Evolutionary conservation across 2,329 filamentous ascomycete genomes (phyloP), one percentile per base, ranked within the genome.

Genomic region (Trichoderma lentiforme): DNA sequence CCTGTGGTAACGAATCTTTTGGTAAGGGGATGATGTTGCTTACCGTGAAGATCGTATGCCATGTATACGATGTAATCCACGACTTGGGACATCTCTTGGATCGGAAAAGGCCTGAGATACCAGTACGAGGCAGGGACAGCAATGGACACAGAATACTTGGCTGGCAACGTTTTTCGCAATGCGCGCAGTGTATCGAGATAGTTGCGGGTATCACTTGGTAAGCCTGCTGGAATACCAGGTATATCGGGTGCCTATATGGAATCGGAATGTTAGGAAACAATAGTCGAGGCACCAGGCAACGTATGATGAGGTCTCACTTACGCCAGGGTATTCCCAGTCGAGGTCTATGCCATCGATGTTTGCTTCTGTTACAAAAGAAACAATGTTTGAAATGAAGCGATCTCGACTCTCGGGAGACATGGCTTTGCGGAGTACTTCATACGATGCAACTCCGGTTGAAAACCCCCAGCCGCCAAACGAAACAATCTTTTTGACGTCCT

Each of bases 271-370:
- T 14, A 53, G 43, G 18, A 51, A 14, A 32, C 3, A 7, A 5
- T 3, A 6, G 30, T 12, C 14, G 30, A 15, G 30, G 39, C 39
- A 53, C 51, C 18, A 51, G 6, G 7, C 12, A 28, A 53, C 39
- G n/a, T 30, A 39, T 61, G n/a, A 11, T 1, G 8, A 15, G 14
- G 28, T 30, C 26, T n/a, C 6, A 43, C 74, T 73, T 28, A 76
- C 74, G 5, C 76, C 78, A 7, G 78, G 78, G 32, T 83, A 83
- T 62, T 83, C 82, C 83, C 83, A 86, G 72, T 83, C 81, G 39
- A 82, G 74, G 58, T 84, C 81, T 11, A 83, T 72, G 0, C 83
- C 82, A 61, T 84, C 82, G 0, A 84, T 70, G 1, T 72, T 71
- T 24, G 81, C 51, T 15, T 84, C 43, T 32, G 81, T 63, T 51